phyloP scores from a whole-genome alignment of 176 grass and related monocot genomes.

The Oryza rufipogon region DNA sequence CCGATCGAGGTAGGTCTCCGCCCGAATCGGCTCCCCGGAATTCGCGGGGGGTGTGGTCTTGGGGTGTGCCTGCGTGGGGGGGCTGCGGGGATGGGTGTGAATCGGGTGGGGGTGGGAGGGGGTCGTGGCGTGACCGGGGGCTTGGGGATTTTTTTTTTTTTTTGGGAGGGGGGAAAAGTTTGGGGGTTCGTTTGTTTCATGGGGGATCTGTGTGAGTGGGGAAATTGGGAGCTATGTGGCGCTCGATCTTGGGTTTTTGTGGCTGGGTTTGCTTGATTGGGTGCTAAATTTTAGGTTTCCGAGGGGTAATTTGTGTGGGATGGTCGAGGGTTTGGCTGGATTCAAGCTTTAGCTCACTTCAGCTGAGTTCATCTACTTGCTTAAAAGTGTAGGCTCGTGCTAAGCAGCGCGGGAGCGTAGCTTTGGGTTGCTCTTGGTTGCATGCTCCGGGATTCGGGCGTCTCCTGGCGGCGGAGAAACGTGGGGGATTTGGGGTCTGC shows the following conservation, averaged over 20 bases:
- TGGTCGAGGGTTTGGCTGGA: constrained; percentile 34
- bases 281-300: constrained; percentile 37
- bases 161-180: background rate
- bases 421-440: constrained; percentile 32
- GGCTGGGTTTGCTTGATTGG: constrained; percentile 4
- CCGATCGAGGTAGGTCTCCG: constrained; percentile 60
- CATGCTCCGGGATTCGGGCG: constrained; percentile 38
- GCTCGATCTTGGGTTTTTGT: constrained; percentile 45
- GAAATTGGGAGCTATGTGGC: constrained; percentile 42
- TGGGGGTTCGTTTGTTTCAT: constrained; percentile 1
- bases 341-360: constrained; percentile 47
- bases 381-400: background rate
- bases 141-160: constrained; percentile 32
- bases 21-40: constrained; percentile 47
- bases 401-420: background rate
- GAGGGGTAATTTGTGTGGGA: constrained; percentile 36
- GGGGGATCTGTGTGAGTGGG: constrained; percentile 49
- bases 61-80: background rate
- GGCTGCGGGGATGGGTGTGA: constrained; percentile 7
- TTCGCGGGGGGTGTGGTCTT: background rate
- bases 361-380: constrained; percentile 1
- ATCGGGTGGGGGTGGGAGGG: constrained; percentile 39
- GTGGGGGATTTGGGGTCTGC: constrained; percentile 52
- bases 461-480: constrained; percentile 28
- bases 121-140: constrained; percentile 25